Base-by-base conservation (phyloP, 306 rosid genomes). In the Fagus sylvatica region DNA sequence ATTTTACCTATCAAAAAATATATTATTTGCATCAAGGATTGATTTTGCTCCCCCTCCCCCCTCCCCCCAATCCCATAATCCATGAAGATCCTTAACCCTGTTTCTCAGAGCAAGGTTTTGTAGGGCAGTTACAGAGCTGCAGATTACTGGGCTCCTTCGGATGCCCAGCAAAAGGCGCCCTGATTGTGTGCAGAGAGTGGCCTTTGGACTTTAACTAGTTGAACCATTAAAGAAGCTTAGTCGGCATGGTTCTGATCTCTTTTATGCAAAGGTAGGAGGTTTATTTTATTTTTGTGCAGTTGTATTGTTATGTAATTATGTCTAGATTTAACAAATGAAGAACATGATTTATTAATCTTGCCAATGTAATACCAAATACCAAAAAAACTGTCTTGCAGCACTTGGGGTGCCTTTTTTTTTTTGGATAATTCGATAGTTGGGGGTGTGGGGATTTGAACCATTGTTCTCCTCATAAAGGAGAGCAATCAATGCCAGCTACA, bases 131-230 rank as follows among this genome's bases (percentile, higher is more conserved):
- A 85, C 88, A 7, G 97, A 95, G 86, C 87, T 95, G 64, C 98
- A 89, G 87, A 89, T 95, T 72, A 83, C 92, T 6, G 98, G 97
- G 49, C 88, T 95, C 68, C 81, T 95, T 69, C 91, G 97, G 82
- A 88, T 92, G 97, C 97, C 97, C 11, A 87, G 90, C 89, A 92
- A 90, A 87, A 92, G 94, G 76, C 98, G 98, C 55, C 87, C 90
- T 6, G 91, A 95, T 79, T 92, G 49, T 84, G 96, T 91, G 56
- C 98, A 95, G 74, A 87, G 98, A 85, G 88, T 92, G 53, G 95
- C 93, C 68, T 95, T 95, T 79, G 98, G 98, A 61, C 80, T 92
- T 37, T 92, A 87, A 85, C 72, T 22, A 6, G 46, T 34, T 37
- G 22, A 61, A 43, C 53, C n/a, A 43, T 67, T 69, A 13, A 37